phyloP scores from a whole-genome alignment of 192 early-diverging fungal genomes.

The Coemansia sp. region DNA sequence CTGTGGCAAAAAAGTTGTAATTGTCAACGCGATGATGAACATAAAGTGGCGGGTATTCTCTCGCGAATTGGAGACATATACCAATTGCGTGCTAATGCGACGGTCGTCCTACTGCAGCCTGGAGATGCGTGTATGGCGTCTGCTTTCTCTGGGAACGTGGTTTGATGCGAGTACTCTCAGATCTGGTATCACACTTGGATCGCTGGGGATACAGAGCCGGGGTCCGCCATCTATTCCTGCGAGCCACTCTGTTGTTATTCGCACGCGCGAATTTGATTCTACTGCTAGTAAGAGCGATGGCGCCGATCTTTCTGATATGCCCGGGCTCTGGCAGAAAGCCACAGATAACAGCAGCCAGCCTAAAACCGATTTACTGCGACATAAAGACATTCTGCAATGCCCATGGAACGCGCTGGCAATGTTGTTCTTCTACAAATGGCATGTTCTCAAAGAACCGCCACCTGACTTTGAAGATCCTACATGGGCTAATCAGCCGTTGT shows the following conservation, averaged over 20 bases:
- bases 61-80: slow-evolving; percentile 21
- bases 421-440: slow-evolving; percentile 47
- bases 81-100: slow-evolving; percentile 47
- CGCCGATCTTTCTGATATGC: neutral
- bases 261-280: neutral
- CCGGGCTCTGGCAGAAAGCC: neutral
- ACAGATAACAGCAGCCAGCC: slow-evolving; percentile 5
- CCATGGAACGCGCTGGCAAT: slow-evolving; percentile 52
- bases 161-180: slow-evolving; percentile 24
- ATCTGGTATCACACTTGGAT: slow-evolving; percentile 37
- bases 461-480: slow-evolving; percentile 37
- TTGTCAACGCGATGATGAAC: slow-evolving; percentile 11
- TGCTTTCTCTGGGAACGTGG: slow-evolving; percentile 44
- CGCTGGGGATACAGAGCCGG: slow-evolving; percentile 20
- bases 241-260: slow-evolving; percentile 16
- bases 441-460: slow-evolving; percentile 39
- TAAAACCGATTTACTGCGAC: slow-evolving; percentile 32
- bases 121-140: slow-evolving; percentile 48
- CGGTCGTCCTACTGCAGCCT: slow-evolving; percentile 45
- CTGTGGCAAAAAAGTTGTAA: neutral
- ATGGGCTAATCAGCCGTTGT: slow-evolving; percentile 40
- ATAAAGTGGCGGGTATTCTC: slow-evolving; percentile 36
- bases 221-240: neutral
- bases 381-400: slow-evolving; percentile 25
- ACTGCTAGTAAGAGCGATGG: neutral